Base-by-base conservation (phyloP, 2,329 filamentous ascomycete genomes). In the Calonectria pauciramosa region DNA sequence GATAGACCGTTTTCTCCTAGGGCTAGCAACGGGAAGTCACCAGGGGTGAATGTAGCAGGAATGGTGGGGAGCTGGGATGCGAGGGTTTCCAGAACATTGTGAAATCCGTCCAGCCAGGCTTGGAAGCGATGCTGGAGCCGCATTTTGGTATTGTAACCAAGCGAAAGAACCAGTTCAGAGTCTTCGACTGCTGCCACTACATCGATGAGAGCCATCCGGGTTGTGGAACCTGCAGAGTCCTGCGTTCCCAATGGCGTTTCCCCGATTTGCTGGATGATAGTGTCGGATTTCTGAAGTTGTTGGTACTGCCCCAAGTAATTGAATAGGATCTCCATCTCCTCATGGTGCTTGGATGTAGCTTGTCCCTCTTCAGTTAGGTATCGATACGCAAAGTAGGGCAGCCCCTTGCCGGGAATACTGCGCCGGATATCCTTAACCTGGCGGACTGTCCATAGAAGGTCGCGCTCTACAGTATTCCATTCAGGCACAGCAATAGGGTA, bases 291-390 rank as follows among this genome's bases (percentile, higher is more conserved):
- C 28, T 80, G 76, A 1, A 80, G 70, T 18, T 80, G 77, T 16
- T 82, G 79, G 41, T 74, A 78, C 10, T 34, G 60, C 1, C 80
- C 79, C 1, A 75, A 51, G 23, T 78, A 82, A 47, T 82, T 82
- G 47, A 82, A 76, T 1, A 79, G 68, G 23, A 82, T n/a, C 54
- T 82, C 80, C 84, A 0, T 83, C 81, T 23, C 80, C 81, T 66
- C 85, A 81, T 1, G 82, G 73, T 56, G 18, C 9, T 76, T 76
- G 74, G 84, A 86, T 38, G 81, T 71, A 3, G 30, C 76, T 2
- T 75, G 75, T 4, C 80, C 81, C 1, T 81, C 77, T 7, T 70
- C 68, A 38, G 70, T 60, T 8, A 54, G 52, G 56, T 79, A 79
- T 14, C 70, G 63, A 5, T 71, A 78, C 10, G 72, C 75, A 30